Percentiles rank a stretch among this genome's conserved stretches.
Conservation (phyloP, 2,329 filamentous ascomycete genomes). For the Penicillium crustosum region DNA sequence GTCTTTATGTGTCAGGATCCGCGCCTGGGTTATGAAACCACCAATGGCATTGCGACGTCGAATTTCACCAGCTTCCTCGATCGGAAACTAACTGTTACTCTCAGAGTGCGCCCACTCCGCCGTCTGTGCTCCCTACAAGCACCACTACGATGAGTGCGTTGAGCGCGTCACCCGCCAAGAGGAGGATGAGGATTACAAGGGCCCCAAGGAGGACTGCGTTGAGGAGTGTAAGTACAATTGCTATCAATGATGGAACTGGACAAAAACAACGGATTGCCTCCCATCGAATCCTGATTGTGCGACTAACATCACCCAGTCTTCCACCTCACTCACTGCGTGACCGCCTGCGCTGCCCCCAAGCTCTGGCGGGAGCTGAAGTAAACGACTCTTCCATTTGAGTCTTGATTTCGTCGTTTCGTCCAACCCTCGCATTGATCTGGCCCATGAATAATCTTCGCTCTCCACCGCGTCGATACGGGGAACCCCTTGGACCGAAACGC, state of each 20-base stretch:
- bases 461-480: slow-evolving; percentile 8
- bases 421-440: slow-evolving; percentile 17
- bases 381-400: slow-evolving; percentile 34
- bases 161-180: slow-evolving; percentile 76
- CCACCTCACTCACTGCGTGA: slow-evolving; percentile 96
- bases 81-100: slow-evolving; percentile 7
- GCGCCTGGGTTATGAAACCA: slow-evolving; percentile 1
- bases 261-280: background rate
- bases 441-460: background rate
- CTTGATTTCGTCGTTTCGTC: slow-evolving; percentile 13
- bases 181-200: slow-evolving; percentile 70
- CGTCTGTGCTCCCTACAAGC: slow-evolving; percentile 83
- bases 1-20: slow-evolving; percentile 4
- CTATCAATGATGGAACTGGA: background rate
- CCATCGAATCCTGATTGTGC: background rate
- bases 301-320: slow-evolving; percentile 67
- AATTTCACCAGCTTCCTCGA: background rate
- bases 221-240: slow-evolving; percentile 83
- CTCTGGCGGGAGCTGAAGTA: slow-evolving; percentile 93
- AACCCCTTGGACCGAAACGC: slow-evolving; percentile 6
- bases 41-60: slow-evolving; percentile 19
- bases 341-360: slow-evolving; percentile 90
- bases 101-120: slow-evolving; percentile 86
- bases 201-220: slow-evolving; percentile 87
- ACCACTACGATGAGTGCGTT: slow-evolving; percentile 97